phyloP scores from a whole-genome alignment of 2,329 filamentous ascomycete species.

The Colletotrichum australisinense region DNA sequence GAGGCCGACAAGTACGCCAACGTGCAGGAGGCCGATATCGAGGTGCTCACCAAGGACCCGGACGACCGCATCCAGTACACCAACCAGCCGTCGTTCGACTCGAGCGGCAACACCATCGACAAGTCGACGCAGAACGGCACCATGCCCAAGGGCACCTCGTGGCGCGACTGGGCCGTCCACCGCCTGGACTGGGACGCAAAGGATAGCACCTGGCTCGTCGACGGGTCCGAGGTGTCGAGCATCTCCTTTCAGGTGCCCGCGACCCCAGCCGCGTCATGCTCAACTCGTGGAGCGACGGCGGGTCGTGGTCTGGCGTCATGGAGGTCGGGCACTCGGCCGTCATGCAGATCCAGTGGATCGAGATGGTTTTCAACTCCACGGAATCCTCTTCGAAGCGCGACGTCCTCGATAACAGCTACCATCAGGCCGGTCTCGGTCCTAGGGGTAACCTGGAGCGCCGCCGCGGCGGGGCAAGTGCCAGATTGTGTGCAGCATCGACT shows the following conservation, averaged over 20 bases:
- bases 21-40: slow-evolving; percentile 64
- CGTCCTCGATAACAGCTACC: neutral
- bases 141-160: slow-evolving; percentile 54
- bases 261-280: slow-evolving; percentile 64
- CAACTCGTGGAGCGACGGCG: slow-evolving; percentile 72
- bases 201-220: slow-evolving; percentile 66
- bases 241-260: slow-evolving; percentile 67
- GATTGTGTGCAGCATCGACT: slow-evolving; percentile 49
- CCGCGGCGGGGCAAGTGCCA: slow-evolving; percentile 36
- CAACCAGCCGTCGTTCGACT: slow-evolving; percentile 67
- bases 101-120: slow-evolving; percentile 55
- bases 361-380: slow-evolving; percentile 66
- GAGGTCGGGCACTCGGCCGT: slow-evolving; percentile 58
- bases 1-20: slow-evolving; percentile 47
- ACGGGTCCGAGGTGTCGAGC: slow-evolving; percentile 60
- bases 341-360: slow-evolving; percentile 72
- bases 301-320: slow-evolving; percentile 71
- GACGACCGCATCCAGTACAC: slow-evolving; percentile 63
- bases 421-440: slow-evolving; percentile 5
- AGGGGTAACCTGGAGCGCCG: slow-evolving; percentile 19
- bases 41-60: slow-evolving; percentile 61
- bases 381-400: slow-evolving; percentile 27
- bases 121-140: slow-evolving; percentile 60
- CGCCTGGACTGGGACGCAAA: slow-evolving; percentile 69
- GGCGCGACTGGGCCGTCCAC: slow-evolving; percentile 69